These are phyloP conservation scores for Sporopachydermia quercuum DNA, from an alignment of 805 yeast species.

Conservation along the genomic window DNA sequence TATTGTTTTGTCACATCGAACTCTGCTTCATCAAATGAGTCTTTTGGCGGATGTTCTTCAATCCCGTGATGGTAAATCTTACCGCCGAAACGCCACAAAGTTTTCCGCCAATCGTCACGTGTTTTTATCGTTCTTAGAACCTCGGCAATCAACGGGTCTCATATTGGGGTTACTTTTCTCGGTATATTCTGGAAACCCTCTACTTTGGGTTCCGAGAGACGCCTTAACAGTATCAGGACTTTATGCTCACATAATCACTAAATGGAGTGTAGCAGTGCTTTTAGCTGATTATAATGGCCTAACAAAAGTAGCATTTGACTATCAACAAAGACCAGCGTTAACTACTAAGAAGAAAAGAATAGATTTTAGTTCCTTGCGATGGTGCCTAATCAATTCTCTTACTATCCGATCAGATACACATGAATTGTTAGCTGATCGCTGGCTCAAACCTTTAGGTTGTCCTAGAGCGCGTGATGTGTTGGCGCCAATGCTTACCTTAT, in stretches of 20 bases:
- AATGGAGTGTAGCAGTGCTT: slow-evolving; percentile 53
- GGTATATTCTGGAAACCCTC: slow-evolving; percentile 69
- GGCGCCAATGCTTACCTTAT: slow-evolving; percentile 76
- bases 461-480: slow-evolving; percentile 57
- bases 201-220: slow-evolving; percentile 65
- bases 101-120: slow-evolving; percentile 31
- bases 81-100: slow-evolving; percentile 18
- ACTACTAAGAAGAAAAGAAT: slow-evolving; percentile 66
- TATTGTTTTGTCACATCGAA: slow-evolving; percentile 81
- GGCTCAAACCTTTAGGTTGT: slow-evolving; percentile 85
- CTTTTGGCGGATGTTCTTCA: slow-evolving; percentile 54
- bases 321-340: slow-evolving; percentile 75
- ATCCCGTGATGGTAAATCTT: slow-evolving; percentile 32
- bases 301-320: slow-evolving; percentile 83
- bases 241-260: slow-evolving; percentile 67
- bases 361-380: slow-evolving; percentile 64
- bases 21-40: slow-evolving; percentile 78
- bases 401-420: slow-evolving; percentile 90
- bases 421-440: slow-evolving; percentile 75
- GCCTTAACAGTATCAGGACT: slow-evolving; percentile 72
- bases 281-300: slow-evolving; percentile 79
- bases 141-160: slow-evolving; percentile 72
- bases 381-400: slow-evolving; percentile 81
- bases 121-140: slow-evolving; percentile 49
- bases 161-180: slow-evolving; percentile 70